Evolutionary conservation across 768 basidiomycete genomes (phyloP), one percentile per base, ranked within the genome.

Genomic region (Amanita pseudoporphyria): DNA sequence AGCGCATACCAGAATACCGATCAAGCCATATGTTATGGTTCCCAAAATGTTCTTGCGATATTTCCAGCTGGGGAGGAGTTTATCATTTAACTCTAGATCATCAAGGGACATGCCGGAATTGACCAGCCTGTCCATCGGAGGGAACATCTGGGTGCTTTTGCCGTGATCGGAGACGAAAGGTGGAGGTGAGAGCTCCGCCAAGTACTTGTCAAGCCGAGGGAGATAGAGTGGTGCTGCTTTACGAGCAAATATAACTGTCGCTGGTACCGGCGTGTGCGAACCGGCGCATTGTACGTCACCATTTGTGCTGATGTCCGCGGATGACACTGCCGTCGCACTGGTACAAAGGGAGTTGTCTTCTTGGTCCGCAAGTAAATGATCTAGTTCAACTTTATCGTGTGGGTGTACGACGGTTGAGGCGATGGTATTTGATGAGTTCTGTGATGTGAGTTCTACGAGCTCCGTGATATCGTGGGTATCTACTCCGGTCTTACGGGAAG

Each of bases 61-160:
- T 53, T 73, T 69, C 78, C 80, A 85, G 21, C 61, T 60, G 9
- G 78, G 77, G 10, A 70, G 58, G 33, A 71, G 57, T 19, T 56
- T 65, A 6, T 68, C 61, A 54, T 85, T 86, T 41, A 64, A 62
- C 61, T 84, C 81, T 49, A 87, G 59, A 53, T 83, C 80, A 18
- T 78, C 78, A 10, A 86, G 59, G 3, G 73, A 71, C 53, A 63
- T 68, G 7, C 73, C 73, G 1, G 72, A 62, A 22, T 68, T 69
- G 5, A 66, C 69, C 31, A 87, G 64, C 22, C 64, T 67, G 37
- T 82, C 75, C 72, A 86, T 69, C 5, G 84, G 84, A 45, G 73
- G 72, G 55, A 87, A 86, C 74, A 81, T 80, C 32, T 41, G 49
- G 2, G 48, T 41, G 38, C 60, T 56, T 21, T 52, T 57, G 2